phyloP scores from a whole-genome alignment of 2,329 filamentous ascomycete genomes.

The Falciphora oryzae region DNA sequence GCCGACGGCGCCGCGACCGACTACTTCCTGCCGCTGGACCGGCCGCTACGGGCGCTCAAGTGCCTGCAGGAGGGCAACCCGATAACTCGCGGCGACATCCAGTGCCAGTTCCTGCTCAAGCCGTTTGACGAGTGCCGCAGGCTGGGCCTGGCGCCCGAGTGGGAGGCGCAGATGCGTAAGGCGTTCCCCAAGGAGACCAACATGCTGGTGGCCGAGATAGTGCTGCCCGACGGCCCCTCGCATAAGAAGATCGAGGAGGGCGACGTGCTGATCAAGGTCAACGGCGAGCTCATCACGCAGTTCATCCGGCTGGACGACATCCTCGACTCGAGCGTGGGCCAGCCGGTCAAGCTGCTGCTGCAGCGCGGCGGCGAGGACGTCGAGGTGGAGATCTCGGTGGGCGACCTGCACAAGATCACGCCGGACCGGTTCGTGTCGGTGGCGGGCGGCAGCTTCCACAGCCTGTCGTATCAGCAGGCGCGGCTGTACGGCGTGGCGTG shows the following conservation, averaged over 20 bases:
- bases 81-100: constrained; percentile 90
- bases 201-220: constrained; percentile 94
- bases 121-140: constrained; percentile 95
- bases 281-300: constrained; percentile 86
- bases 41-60: constrained; percentile 78
- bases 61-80: constrained; percentile 72
- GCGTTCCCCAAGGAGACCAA: constrained; percentile 89
- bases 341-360: constrained; percentile 71
- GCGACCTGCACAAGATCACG: constrained; percentile 88
- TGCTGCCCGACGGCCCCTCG: constrained; percentile 84
- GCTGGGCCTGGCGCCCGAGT: constrained; percentile 75
- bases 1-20: constrained; percentile 94
- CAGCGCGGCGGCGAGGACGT: constrained; percentile 86
- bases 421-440: constrained; percentile 94
- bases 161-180: constrained; percentile 79
- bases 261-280: constrained; percentile 88
- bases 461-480: constrained; percentile 96
- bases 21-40: constrained; percentile 92
- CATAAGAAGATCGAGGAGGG: constrained; percentile 86
- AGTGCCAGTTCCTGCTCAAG: constrained; percentile 95
- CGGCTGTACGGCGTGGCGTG: constrained; percentile 88
- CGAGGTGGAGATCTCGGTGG: constrained; percentile 77
- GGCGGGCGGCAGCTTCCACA: constrained; percentile 89
- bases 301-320: constrained; percentile 90
- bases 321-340: constrained; percentile 78